Conservation (phyloP, 1,284 basidiomycete species). For the Heterobasidion irregulare region DNA sequence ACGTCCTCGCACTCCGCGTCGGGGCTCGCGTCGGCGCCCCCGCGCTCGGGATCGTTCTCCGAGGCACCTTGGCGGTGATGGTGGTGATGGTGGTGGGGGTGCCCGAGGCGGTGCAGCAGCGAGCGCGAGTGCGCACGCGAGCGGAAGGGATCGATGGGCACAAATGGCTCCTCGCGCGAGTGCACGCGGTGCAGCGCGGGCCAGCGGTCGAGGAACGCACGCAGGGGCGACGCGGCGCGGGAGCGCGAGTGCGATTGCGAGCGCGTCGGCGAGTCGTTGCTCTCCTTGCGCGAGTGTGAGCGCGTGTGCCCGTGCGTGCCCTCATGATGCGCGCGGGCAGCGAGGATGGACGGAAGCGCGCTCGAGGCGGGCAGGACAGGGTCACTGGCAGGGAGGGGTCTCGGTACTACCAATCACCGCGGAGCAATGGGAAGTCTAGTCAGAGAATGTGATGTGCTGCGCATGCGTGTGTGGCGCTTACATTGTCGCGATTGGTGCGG, state of each 20-base stretch:
- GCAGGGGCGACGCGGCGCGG: constrained; percentile 35
- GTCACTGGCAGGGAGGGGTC: constrained; percentile 7
- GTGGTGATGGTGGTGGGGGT: background rate
- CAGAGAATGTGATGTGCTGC: background rate
- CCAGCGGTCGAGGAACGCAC: constrained; percentile 22
- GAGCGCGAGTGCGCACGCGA: constrained; percentile 1
- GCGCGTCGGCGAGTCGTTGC: constrained; percentile 8
- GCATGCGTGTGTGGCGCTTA: constrained; percentile 8
- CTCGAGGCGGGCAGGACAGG: constrained; percentile 6
- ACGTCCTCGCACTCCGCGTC: constrained; percentile 2
- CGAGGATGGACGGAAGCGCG: constrained; percentile 2
- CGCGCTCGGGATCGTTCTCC: background rate
- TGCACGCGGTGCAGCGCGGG: constrained; percentile 28
- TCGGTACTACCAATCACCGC: constrained; percentile 1
- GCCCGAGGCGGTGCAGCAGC: constrained; percentile 4
- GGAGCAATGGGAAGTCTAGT: background rate
- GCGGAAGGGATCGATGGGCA: constrained; percentile 32
- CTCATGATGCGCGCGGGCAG: constrained; percentile 1
- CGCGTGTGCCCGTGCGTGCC: constrained; percentile 2
- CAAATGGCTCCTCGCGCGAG: constrained; percentile 39
- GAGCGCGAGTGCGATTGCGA: constrained; percentile 26
- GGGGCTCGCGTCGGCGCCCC: background rate
- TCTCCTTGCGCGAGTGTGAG: constrained; percentile 6
- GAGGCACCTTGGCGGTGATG: background rate
- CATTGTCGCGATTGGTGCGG: constrained; percentile 22